Conservation (phyloP, 345 rosid species). For the Dipteronia dyeriana region DNA sequence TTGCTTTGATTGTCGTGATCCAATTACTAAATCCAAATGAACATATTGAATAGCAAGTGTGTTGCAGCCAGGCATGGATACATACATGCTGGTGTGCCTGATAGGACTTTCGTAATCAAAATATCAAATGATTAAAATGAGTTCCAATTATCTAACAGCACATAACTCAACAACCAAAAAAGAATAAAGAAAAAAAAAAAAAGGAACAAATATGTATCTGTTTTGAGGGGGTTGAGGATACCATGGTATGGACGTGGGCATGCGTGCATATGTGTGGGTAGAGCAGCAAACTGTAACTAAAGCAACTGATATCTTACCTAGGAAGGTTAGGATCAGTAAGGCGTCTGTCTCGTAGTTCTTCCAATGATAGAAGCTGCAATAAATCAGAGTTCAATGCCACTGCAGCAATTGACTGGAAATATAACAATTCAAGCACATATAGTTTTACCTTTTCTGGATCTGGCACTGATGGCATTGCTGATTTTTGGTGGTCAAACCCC, state of each 20-base stretch:
- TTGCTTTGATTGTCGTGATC: neutral
- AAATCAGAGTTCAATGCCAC: constrained; percentile 23
- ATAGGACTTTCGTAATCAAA: neutral
- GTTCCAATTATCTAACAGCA: neutral
- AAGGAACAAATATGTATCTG: neutral
- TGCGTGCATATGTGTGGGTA: neutral
- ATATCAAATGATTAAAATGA: constrained; percentile 1
- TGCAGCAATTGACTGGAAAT: constrained; percentile 22
- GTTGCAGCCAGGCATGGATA: neutral
- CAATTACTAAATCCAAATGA: neutral
- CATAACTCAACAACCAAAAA: neutral
- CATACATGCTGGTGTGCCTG: neutral
- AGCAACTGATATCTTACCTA: constrained; percentile 45
- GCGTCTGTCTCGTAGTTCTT: constrained; percentile 78
- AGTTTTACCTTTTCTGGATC: constrained; percentile 73
- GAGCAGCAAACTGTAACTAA: neutral
- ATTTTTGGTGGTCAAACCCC: constrained; percentile 80
- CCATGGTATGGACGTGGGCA: neutral
- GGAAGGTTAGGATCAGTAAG: constrained; percentile 87
- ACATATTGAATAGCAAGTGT: neutral
- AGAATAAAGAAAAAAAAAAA: neutral
- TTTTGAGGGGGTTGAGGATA: neutral
- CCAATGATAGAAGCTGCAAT: constrained; percentile 83
- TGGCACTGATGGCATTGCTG: constrained; percentile 67
- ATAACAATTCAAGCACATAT: constrained; percentile 15